Base-by-base conservation (phyloP, 2,329 filamentous ascomycete species). In the Penicillium sp. region DNA sequence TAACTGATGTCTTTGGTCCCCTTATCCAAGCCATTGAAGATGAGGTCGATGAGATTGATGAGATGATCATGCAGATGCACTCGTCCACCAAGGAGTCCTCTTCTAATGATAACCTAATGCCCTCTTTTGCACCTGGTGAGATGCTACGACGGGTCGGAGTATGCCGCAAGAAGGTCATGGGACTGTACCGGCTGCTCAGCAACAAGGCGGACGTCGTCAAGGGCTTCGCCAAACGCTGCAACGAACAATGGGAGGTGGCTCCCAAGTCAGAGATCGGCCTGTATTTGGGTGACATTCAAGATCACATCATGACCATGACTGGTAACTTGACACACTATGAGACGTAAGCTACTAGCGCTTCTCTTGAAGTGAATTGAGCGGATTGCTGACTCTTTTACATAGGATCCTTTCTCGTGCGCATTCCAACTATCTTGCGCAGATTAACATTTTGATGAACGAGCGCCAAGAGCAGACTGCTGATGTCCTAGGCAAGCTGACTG, bases 121-220 rank as follows among this genome's bases (percentile, higher is more conserved):
- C 67, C 7, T 73, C 62, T 64, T 67, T 52, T 72, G 83, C 16
- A 75, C 83, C 37, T 1, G 62, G 64, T n/a, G 86, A 95, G 64
- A 96, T 98, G 89, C 76, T 98, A 44, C 81, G 89, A 27, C 83
- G 88, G 10, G 89, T 97, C 0, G 93, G 93, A 18, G 88, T 95
- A 65, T 94, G 89, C 63, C 81, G 93, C 54, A 97, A 97, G 75
- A 91, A 91, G 63, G 93, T 98, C 50, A 98, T 98, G 90, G 84
- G 86, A 23, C 74, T 98, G 32, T 97, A 96, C 63, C 80, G 93
- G 35, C 74, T 98, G 30, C 73, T 98, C 13, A 93, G 93, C 39
- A 97, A 94, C 68, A 98, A 98, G 70, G 93, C 93, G 34, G 93
- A 98, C 65, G 93, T 98, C 43, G 97, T 98, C 74, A 97, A 97